A percentile compares a stretch with the other conserved stretches of the same genome.
phyloP scores from a whole-genome alignment of 2,329 filamentous ascomycete species.

The Beauveria brongniartii region DNA sequence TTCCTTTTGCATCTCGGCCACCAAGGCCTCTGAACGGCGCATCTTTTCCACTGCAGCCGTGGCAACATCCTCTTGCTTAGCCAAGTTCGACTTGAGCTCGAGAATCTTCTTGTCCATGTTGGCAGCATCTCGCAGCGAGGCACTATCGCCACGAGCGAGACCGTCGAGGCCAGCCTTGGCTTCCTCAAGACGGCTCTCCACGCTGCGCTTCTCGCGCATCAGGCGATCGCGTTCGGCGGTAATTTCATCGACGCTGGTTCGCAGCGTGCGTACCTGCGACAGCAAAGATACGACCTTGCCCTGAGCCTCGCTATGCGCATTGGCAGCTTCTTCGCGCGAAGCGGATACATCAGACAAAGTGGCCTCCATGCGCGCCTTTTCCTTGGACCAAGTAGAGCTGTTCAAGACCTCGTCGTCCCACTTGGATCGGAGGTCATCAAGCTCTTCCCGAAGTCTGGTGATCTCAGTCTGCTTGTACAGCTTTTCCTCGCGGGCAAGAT shows the following conservation, averaged over 20 bases:
- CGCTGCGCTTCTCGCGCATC: constrained; percentile 78
- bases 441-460: constrained; percentile 81
- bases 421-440: constrained; percentile 88
- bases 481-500: constrained; percentile 84
- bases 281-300: constrained; percentile 84
- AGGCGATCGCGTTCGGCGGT: constrained; percentile 78
- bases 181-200: constrained; percentile 79
- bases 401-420: constrained; percentile 98
- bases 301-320: constrained; percentile 91
- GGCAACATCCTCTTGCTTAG: constrained; percentile 89
- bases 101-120: constrained; percentile 82
- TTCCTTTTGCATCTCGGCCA: constrained; percentile 86
- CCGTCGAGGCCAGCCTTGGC: constrained; percentile 85
- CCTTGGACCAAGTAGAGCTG: constrained; percentile 96
- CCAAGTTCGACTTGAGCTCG: constrained; percentile 78
- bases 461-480: constrained; percentile 83
- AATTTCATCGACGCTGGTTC: constrained; percentile 78
- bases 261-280: constrained; percentile 78
- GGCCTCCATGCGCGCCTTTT: constrained; percentile 85
- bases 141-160: constrained; percentile 74
- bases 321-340: constrained; percentile 88
- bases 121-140: constrained; percentile 82
- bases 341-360: constrained; percentile 81
- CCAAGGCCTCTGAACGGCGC: constrained; percentile 82
- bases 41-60: constrained; percentile 93